phyloP scores from a whole-genome alignment of 768 basidiomycete genomes.

The Agaricus sinodeliciosus region DNA sequence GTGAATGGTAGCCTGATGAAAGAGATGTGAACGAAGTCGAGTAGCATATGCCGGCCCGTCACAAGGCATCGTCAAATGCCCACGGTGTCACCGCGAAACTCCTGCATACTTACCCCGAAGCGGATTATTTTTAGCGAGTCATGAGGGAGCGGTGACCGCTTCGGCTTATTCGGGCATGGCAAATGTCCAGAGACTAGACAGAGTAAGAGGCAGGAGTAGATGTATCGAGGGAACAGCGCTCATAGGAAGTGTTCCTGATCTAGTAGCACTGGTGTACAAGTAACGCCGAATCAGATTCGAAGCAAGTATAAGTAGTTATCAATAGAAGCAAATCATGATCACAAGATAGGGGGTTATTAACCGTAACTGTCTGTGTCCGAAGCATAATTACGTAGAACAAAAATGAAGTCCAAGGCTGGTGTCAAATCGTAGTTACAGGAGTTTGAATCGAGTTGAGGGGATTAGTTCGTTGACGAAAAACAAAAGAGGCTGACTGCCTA shows the following conservation, averaged over 20 bases:
- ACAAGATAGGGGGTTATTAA: not conserved
- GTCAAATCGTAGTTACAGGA: not conserved
- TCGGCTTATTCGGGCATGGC: not conserved
- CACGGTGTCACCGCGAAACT: constrained; percentile 4
- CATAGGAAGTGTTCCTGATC: not conserved
- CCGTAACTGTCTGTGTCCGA: not conserved
- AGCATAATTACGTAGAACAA: not conserved
- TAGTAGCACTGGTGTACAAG: too few species aligned
- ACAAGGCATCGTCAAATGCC: constrained; percentile 2
- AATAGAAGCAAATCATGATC: not conserved
- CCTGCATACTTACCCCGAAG: not conserved
- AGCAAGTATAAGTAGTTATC: not conserved
- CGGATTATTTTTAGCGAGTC: not conserved
- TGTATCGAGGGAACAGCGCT: not conserved
- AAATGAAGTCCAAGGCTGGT: not conserved
- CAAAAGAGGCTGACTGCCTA: constrained; percentile 8
- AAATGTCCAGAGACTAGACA: too few species aligned
- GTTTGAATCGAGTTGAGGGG: not conserved
- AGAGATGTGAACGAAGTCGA: not conserved
- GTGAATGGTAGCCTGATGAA: not conserved
- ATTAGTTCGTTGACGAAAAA: constrained; percentile 1
- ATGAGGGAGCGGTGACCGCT: not conserved
- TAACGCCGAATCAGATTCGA: not conserved
- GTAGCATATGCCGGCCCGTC: constrained; percentile 6
- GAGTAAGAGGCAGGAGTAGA: not conserved